Base-by-base conservation (phyloP, 2,329 filamentous ascomycete genomes). In the Trichoderma pleuroti region DNA sequence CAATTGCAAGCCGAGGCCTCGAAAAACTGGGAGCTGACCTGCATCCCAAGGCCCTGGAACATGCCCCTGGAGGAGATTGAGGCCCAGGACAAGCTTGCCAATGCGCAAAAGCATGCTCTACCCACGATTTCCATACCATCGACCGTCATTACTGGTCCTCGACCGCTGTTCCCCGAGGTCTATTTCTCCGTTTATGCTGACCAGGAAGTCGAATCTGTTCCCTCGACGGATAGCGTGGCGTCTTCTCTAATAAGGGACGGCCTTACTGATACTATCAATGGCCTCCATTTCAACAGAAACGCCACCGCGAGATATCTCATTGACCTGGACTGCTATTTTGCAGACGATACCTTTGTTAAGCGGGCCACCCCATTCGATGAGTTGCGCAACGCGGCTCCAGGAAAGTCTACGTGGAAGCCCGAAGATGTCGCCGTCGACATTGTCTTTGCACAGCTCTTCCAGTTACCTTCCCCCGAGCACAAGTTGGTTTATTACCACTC, bases 391-490 rank as follows among this genome's bases (percentile, higher is more conserved):
- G 85, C 91, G 21, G 88, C 89, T 39, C 83, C 82, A 1, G 86
- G 88, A 68, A 86, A 87, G 73, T 89, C 92, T 16, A 94, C 93
- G 0, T 99, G 96, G 95, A 99, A 99, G 81, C 94, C 96, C 0
- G 96, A 99, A 82, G 96, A 99, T 81, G 92, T 98, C 71, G 93
- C 92, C 4, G 93, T 99, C n/a, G 96, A 99, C 80, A 94, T 95
- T 6, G 93, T 98, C 70, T 99, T 99, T 81, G 97, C 94, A 1
- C 95, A 98, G 80, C 86, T 99, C 54, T 93, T 97, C 78, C 92
- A 93, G 80, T 87, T 99, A 46, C 96, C 96, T 5, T 86, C 85
- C 4, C 90, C 96, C 0, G 93, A 97, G 81, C 94, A 97, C 82
- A 98, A 98, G 81, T 86, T 97, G 1, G 93, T 99, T 11, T 99